These are phyloP conservation scores for Geranium brycei DNA, from an alignment of 345 rosid species.

Conservation along the genomic window DNA sequence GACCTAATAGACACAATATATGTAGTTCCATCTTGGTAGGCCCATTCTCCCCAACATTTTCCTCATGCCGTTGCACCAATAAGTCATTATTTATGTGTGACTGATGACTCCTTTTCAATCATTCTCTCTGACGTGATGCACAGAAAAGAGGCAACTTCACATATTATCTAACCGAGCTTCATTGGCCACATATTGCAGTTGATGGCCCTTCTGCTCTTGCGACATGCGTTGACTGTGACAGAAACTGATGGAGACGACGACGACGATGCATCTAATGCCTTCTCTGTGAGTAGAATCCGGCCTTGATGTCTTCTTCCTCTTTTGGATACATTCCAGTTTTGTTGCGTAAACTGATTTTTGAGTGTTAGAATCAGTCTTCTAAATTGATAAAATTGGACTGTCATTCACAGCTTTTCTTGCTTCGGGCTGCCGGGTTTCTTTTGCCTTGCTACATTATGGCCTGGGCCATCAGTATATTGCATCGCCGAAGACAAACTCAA, in stretches of 20 bases:
- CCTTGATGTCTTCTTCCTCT: background rate
- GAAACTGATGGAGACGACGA: conserved; percentile 51
- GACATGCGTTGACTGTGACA: conserved; percentile 58
- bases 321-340: background rate
- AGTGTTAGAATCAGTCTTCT: background rate
- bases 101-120: no score
- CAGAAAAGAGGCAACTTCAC: background rate
- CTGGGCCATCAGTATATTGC: conserved; percentile 45
- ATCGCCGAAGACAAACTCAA: conserved; percentile 28
- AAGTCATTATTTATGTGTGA: no score
- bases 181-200: conserved; percentile 29
- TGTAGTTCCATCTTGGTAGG: no score
- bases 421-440: conserved; percentile 57
- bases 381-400: conserved; percentile 6
- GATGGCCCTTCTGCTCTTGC: conserved; percentile 72
- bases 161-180: background rate
- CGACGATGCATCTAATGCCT: conserved; percentile 57
- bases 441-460: conserved; percentile 50
- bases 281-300: conserved; percentile 46
- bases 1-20: no score
- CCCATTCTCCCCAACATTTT: no score
- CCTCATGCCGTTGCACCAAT: no score
- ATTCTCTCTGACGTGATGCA: no score
- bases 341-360: no score
- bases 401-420: conserved; percentile 60